Conservation (phyloP, 75 land plant genomes). For the Larix kaempferi region DNA sequence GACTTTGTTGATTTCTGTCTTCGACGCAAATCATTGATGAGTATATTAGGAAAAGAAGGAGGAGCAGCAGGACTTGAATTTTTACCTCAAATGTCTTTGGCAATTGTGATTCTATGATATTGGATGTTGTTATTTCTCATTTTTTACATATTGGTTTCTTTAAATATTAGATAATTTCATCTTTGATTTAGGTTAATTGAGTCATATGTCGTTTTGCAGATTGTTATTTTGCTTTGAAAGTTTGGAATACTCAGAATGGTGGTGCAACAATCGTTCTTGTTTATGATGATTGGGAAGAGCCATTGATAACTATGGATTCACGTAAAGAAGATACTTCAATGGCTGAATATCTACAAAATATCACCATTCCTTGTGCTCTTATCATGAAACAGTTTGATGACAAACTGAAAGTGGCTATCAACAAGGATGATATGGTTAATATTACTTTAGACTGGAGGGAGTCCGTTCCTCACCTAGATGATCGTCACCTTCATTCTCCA, state of each 20-base stretch:
- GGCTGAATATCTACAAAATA: slow-evolving; percentile 15
- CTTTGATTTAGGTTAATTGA: too few species aligned
- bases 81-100: too few species aligned
- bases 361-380: slow-evolving; percentile 24
- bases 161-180: too few species aligned
- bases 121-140: too few species aligned
- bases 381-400: slow-evolving; percentile 55
- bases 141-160: too few species aligned
- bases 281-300: slow-evolving; percentile 19
- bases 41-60: too few species aligned
- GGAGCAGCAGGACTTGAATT: too few species aligned
- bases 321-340: slow-evolving; percentile 15
- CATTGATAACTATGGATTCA: slow-evolving; percentile 25
- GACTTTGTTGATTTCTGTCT: background rate
- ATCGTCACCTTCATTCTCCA: too few species aligned
- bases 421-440: slow-evolving; percentile 64
- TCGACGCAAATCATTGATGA: too few species aligned
- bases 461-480: slow-evolving; percentile 83
- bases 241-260: slow-evolving; percentile 30
- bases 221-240: slow-evolving; percentile 20
- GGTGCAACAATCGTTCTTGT: slow-evolving; percentile 24
- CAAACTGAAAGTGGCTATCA: slow-evolving; percentile 21
- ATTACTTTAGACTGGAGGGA: slow-evolving; percentile 58
- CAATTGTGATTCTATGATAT: too few species aligned
- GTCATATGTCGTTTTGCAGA: too few species aligned